Conservation (phyloP, 2,329 filamentous ascomycete species). For the Helicocarpus griseus region DNA sequence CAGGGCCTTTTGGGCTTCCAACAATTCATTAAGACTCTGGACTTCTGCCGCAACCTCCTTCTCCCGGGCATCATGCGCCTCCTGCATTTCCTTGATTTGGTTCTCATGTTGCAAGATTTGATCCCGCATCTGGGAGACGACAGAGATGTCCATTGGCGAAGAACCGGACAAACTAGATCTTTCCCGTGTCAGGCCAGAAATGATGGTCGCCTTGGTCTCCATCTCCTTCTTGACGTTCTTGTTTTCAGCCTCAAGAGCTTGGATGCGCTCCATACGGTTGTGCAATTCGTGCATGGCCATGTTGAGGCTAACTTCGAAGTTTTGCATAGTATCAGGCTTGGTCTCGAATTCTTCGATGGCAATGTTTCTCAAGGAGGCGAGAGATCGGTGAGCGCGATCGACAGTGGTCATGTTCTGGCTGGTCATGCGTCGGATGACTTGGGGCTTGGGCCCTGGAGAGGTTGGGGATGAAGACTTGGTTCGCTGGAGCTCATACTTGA, state of each 20-base stretch:
- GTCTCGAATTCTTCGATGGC: conserved; percentile 76
- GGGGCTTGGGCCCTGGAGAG: conserved; percentile 49
- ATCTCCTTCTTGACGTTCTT: conserved; percentile 83
- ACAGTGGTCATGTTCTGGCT: conserved; percentile 72
- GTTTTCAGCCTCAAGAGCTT: conserved; percentile 79
- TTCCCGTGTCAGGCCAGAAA: conserved; percentile 86
- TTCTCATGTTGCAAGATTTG: conserved; percentile 81
- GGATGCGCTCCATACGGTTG: conserved; percentile 74
- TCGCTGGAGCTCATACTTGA: conserved; percentile 77
- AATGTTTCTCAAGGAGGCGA: conserved; percentile 80
- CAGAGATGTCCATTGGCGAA: conserved; percentile 80
- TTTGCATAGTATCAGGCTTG: conserved; percentile 76
- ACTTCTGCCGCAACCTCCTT: conserved; percentile 64
- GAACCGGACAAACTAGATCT: conserved; percentile 74
- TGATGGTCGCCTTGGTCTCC: conserved; percentile 93
- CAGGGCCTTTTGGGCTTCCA: conserved; percentile 27
- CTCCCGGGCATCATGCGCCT: conserved; percentile 64
- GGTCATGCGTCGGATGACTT: conserved; percentile 86
- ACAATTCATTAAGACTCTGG: conserved; percentile 52
- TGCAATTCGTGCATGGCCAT: conserved; percentile 89
- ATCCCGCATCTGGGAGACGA: conserved; percentile 77
- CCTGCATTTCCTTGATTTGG: conserved; percentile 64
- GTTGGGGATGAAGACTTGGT: conserved; percentile 50
- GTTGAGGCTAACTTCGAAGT: conserved; percentile 85
- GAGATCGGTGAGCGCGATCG: conserved; percentile 84